phyloP scores from a whole-genome alignment of 2,329 filamentous ascomycete genomes.

The Dothistroma pini region DNA sequence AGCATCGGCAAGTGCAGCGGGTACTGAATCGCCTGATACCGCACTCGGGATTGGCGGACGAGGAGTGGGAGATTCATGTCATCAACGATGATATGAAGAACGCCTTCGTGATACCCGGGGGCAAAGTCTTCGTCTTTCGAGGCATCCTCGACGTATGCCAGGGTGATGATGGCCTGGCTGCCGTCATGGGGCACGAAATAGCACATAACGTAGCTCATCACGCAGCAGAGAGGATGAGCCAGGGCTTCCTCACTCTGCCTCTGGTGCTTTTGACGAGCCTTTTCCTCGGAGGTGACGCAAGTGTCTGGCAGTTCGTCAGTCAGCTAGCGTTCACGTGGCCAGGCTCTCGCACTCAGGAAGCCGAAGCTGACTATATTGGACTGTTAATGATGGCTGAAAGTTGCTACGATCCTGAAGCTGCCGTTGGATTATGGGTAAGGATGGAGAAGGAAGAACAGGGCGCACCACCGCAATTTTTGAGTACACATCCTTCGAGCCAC shows the following conservation, averaged over 20 bases:
- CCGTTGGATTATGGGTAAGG: slow-evolving; percentile 56
- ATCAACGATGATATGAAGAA: slow-evolving; percentile 67
- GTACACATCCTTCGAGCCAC: slow-evolving; percentile 70
- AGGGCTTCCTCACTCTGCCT: slow-evolving; percentile 39
- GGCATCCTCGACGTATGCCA: slow-evolving; percentile 66
- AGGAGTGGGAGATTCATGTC: slow-evolving; percentile 69
- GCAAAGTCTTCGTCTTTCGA: slow-evolving; percentile 75
- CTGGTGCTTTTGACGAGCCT: slow-evolving; percentile 37
- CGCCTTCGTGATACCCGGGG: slow-evolving; percentile 72
- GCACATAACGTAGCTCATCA: slow-evolving; percentile 71
- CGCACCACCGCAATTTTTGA: slow-evolving; percentile 66
- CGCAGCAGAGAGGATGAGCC: slow-evolving; percentile 60
- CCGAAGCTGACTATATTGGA: slow-evolving; percentile 76
- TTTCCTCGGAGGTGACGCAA: slow-evolving; percentile 43
- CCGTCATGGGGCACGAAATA: slow-evolving; percentile 76
- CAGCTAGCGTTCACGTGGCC: slow-evolving; percentile 64
- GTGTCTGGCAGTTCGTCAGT: slow-evolving; percentile 44
- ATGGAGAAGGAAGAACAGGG: slow-evolving; percentile 58
- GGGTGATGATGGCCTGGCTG: slow-evolving; percentile 66
- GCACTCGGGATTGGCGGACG: slow-evolving; percentile 51
- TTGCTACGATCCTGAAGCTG: slow-evolving; percentile 68
- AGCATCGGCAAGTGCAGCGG: slow-evolving; percentile 55
- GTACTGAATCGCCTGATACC: slow-evolving; percentile 66
- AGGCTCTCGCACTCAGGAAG: slow-evolving; percentile 66
- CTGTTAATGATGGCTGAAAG: slow-evolving; percentile 79